Evolutionary conservation across 2,329 filamentous ascomycete genomes (phyloP), one percentile per base, ranked within the genome.

Genomic region (Fusarium sp.): DNA sequence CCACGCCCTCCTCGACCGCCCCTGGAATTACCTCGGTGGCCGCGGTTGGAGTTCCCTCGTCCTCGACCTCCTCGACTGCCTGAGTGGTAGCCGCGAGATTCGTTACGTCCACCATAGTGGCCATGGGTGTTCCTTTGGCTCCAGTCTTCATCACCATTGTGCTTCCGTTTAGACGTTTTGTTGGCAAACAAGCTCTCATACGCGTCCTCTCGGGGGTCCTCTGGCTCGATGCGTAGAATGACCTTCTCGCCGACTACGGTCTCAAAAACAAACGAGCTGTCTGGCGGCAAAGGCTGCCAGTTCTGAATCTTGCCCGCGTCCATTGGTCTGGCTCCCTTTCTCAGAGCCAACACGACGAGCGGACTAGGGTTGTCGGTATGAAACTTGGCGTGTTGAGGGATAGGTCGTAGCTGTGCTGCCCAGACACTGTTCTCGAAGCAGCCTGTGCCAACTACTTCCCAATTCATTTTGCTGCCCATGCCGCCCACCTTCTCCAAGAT

Each of bases 191-290:
- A 81, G 73, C 85, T 87, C 72, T 92, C 89, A 74, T 89, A 90
- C 66, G 89, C 86, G 66, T 87, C 88, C 73, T 92, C 89, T 24
- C 81, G 79, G 4, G 83, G 81, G 51, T 89, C 82, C 67, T 95
- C 92, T 53, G 90, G 85, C 78, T 97, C 94, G 46, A 98, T 90
- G 3, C 92, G 88, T 52, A 98, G 81, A 68, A 96, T 85, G 17
- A 93, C 88, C 81, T 97, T 97, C 81, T 98, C 95, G 18, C 92
- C 92, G 2, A 98, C 93, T 0, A 88, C 89, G 1, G 92, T 94
- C 67, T 97, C 93, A 74, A 98, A 94, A 7, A 89, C 86, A 75
- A 95, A 89, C 0, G 89, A 86, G 74, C 92, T 88, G 9, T 94
- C 90, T 7, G 87, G 83, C 1, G 91, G 81, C 5, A 97, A 85